These are phyloP conservation scores for Macrolepiota fuliginosa DNA, from an alignment of 768 basidiomycete genomes.

Conservation along the genomic window DNA sequence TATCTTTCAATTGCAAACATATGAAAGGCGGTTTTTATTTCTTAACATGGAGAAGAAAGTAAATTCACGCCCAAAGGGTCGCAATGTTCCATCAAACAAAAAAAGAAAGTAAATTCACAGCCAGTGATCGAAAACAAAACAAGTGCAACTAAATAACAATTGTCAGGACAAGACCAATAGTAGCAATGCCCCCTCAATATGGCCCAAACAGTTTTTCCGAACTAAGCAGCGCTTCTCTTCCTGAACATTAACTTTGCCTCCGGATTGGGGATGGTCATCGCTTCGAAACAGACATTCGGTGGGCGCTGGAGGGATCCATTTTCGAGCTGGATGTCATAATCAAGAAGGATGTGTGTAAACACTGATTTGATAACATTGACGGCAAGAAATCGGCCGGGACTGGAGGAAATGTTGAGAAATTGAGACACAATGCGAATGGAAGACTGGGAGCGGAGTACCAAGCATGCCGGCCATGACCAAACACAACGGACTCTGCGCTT, in stretches of 20 bases:
- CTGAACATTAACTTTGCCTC: conserved; percentile 13
- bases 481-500: conserved; percentile 29
- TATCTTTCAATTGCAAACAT: neutral
- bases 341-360: conserved; percentile 34
- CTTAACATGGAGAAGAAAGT: too few species aligned
- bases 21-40: neutral
- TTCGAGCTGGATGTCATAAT: conserved; percentile 30
- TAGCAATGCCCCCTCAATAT: too few species aligned
- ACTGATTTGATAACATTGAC: conserved; percentile 41
- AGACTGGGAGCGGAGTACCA: conserved; percentile 15
- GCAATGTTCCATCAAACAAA: too few species aligned
- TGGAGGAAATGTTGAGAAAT: neutral
- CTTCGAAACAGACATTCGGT: neutral
- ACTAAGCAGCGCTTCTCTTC: conserved; percentile 8
- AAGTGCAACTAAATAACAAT: too few species aligned
- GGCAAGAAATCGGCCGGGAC: conserved; percentile 45
- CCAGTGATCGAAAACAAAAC: too few species aligned
- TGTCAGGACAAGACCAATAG: too few species aligned
- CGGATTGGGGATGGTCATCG: conserved; percentile 2
- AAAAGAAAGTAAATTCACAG: too few species aligned
- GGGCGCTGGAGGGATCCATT: conserved; percentile 4
- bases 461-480: conserved; percentile 36
- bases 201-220: too few species aligned
- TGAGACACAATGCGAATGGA: neutral
- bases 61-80: too few species aligned